Evolutionary conservation across 441 rosid species (phyloP).

Genomic region (Theobroma grandiflorum): DNA sequence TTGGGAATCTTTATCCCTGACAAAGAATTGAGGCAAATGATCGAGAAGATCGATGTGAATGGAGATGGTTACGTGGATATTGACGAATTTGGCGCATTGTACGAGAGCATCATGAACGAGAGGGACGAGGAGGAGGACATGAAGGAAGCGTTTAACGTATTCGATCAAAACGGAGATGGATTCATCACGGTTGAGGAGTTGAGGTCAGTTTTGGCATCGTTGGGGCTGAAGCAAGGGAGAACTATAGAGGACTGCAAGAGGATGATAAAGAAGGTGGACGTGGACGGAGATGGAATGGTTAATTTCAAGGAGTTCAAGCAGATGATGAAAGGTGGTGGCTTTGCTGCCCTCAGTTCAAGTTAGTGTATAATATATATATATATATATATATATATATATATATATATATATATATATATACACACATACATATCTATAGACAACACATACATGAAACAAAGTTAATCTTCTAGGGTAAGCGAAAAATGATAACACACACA

Average conservation of each 20-base stretch:
- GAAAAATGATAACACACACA: not conserved
- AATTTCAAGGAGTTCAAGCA: constrained; percentile 84
- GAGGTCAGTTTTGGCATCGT: constrained; percentile 70
- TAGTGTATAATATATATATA: constrained; percentile 14
- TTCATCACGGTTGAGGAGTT: constrained; percentile 88
- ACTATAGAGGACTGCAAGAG: constrained; percentile 78
- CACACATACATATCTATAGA: no score
- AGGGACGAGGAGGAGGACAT: constrained; percentile 92
- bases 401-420: no score
- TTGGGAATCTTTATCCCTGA: constrained; percentile 79
- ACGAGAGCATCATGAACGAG: constrained; percentile 84
- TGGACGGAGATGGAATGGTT: constrained; percentile 92
- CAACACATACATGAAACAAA: no score
- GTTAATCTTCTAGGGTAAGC: not conserved
- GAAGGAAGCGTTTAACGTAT: constrained; percentile 84
- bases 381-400: no score
- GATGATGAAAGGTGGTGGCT: constrained; percentile 98
- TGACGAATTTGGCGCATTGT: constrained; percentile 78
- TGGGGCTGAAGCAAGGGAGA: constrained; percentile 88
- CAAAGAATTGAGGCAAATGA: constrained; percentile 77
- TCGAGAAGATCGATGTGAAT: constrained; percentile 84
- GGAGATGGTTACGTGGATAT: constrained; percentile 87
- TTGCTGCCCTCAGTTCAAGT: constrained; percentile 73
- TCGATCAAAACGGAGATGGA: constrained; percentile 90
- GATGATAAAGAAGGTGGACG: constrained; percentile 87